A percentile compares a stretch with the other conserved stretches of the same genome.
These are phyloP conservation scores for Paecilomyces sp. DNA, from an alignment of 2,329 filamentous ascomycete genomes.

Conservation along the genomic window DNA sequence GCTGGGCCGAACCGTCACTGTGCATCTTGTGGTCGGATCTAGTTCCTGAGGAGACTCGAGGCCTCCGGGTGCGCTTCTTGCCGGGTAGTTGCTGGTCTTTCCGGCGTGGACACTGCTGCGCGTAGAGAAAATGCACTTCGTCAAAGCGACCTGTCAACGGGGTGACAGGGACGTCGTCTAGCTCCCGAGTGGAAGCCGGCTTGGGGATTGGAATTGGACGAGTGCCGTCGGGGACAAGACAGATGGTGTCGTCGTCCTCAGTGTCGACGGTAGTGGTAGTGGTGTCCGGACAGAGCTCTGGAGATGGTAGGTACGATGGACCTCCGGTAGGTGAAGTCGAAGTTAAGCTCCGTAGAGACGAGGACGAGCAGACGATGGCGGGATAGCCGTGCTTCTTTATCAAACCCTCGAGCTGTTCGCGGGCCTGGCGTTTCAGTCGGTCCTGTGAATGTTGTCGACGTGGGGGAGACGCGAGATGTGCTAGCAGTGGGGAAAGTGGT, in stretches of 20 bases:
- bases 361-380: conserved; percentile 28
- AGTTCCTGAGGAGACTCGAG: conserved; percentile 4
- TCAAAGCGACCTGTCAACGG: conserved; percentile 32
- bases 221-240: conserved; percentile 20
- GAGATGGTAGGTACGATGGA: conserved; percentile 19
- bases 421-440: conserved; percentile 15
- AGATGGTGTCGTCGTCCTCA: conserved; percentile 15
- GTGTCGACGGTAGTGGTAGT: conserved; percentile 3
- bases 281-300: background rate
- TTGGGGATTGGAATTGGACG: conserved; percentile 29
- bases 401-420: conserved; percentile 29
- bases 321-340: conserved; percentile 30
- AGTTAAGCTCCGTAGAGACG: conserved; percentile 30
- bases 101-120: conserved; percentile 14
- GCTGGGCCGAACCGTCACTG: background rate
- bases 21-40: background rate
- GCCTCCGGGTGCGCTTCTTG: conserved; percentile 8
- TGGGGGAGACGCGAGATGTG: conserved; percentile 15
- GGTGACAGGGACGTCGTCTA: conserved; percentile 28
- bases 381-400: conserved; percentile 32
- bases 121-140: conserved; percentile 26
- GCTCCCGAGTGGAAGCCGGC: conserved; percentile 15
- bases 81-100: conserved; percentile 8
- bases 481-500: conserved; percentile 15
- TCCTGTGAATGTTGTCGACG: conserved; percentile 17